Evolutionary conservation across 2,329 filamentous ascomycete species (phyloP).

Genomic region (Alternaria sp.): DNA sequence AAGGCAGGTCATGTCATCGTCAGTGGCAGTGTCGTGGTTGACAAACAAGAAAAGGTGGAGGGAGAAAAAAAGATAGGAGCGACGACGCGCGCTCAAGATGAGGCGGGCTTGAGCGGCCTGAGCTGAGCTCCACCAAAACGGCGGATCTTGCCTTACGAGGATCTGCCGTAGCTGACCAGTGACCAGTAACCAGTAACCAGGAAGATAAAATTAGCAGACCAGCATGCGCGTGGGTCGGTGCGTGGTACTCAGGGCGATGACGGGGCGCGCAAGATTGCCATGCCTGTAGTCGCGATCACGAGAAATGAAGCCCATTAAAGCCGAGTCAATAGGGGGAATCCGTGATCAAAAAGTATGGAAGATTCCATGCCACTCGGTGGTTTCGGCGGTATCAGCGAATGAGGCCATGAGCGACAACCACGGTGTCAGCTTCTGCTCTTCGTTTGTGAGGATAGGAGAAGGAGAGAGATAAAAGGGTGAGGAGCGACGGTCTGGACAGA

Average conservation of each 20-base stretch:
- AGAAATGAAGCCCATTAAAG: not conserved
- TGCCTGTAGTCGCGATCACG: not conserved
- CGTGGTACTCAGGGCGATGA: not conserved
- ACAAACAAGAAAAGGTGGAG: not conserved
- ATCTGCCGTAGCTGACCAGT: constrained; percentile 7
- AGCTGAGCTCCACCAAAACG: constrained; percentile 11
- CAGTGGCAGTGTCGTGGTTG: not conserved
- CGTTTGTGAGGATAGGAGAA: not conserved
- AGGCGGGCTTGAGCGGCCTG: constrained; percentile 9
- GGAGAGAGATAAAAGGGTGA: not conserved
- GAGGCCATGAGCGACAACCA: not conserved
- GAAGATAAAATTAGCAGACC: constrained; percentile 16
- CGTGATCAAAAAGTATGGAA: not conserved
- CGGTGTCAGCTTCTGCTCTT: not conserved
- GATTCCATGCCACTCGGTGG: not conserved
- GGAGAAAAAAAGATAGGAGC: constrained; percentile 17
- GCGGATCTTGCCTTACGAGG: constrained; percentile 7
- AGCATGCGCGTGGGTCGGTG: constrained; percentile 1
- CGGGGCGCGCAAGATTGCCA: constrained; percentile 1
- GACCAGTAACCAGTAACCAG: not conserved
- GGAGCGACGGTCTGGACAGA: not conserved
- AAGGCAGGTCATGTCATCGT: constrained; percentile 16
- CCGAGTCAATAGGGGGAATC: not conserved
- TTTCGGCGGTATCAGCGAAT: not conserved
- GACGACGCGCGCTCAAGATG: not conserved